These are phyloP conservation scores for Spathaspora arborariae DNA, from an alignment of 805 yeast genomes.

Conservation along the genomic window DNA sequence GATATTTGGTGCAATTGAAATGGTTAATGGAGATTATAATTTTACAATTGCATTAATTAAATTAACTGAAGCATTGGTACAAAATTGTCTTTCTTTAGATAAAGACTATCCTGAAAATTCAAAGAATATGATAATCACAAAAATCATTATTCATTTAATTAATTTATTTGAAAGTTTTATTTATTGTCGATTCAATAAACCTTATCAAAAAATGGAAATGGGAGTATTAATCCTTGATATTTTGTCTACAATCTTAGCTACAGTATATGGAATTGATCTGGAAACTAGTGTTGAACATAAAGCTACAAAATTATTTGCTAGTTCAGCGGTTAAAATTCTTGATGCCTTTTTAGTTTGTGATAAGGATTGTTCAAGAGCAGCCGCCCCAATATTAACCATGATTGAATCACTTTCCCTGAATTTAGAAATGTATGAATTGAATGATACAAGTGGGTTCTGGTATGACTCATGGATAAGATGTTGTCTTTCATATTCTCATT, in stretches of 20 bases:
- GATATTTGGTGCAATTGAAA: conserved; percentile 69
- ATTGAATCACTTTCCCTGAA: conserved; percentile 44
- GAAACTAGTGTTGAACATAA: conserved; percentile 29
- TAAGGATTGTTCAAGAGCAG: conserved; percentile 48
- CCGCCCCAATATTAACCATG: conserved; percentile 49
- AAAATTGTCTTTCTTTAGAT: conserved; percentile 37
- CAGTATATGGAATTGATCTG: conserved; percentile 53
- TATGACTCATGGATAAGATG: conserved; percentile 46
- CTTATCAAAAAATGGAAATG: conserved; percentile 56
- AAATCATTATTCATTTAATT: conserved; percentile 53
- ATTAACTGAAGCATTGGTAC: conserved; percentile 49
- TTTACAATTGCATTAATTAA: conserved; percentile 62
- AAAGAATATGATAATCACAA: conserved; percentile 53
- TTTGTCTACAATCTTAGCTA: conserved; percentile 50
- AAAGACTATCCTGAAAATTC: conserved; percentile 21
- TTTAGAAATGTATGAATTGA: conserved; percentile 32
- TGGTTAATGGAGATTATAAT: conserved; percentile 60
- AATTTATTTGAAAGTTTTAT: conserved; percentile 70
- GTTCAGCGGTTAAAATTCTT: conserved; percentile 48
- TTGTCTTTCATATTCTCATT: conserved; percentile 53
- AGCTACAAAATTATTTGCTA: conserved; percentile 46
- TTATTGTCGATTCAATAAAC: conserved; percentile 60
- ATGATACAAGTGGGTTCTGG: conserved; percentile 45
- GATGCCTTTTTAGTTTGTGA: conserved; percentile 53
- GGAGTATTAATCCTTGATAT: conserved; percentile 53